Conservation (phyloP, 805 yeast genomes). For the Starmera amethionina region DNA sequence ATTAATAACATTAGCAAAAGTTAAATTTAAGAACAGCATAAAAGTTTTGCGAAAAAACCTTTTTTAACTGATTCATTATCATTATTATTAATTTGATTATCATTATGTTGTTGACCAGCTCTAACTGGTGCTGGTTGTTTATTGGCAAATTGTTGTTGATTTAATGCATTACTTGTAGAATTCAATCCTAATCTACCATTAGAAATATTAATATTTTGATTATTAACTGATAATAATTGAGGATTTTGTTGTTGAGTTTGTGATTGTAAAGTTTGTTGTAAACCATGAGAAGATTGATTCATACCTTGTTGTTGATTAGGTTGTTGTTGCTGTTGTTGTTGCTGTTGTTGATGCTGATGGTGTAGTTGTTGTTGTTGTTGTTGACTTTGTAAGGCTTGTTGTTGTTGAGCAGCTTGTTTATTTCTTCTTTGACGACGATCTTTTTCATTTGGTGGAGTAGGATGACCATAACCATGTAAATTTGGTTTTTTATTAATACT, state of each 20-base stretch:
- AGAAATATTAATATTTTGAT: conserved; percentile 9
- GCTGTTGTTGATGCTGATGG: neutral
- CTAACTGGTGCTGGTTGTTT: conserved; percentile 21
- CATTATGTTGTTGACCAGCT: conserved; percentile 9
- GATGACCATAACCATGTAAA: conserved; percentile 74
- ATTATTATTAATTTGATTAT: conserved; percentile 8
- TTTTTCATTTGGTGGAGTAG: conserved; percentile 35
- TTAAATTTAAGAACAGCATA: conserved; percentile 13
- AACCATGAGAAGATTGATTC: neutral
- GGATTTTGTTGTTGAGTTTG: conserved; percentile 10
- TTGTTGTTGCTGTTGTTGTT: conserved; percentile 2
- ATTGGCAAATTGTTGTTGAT: conserved; percentile 20
- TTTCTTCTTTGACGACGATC: conserved; percentile 17
- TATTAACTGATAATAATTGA: conserved; percentile 8
- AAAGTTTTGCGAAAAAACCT: conserved; percentile 16
- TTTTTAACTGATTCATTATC: conserved; percentile 10
- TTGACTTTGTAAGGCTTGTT: conserved; percentile 17
- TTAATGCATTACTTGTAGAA: conserved; percentile 14
- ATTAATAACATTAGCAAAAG: too few species aligned
- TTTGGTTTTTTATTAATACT: conserved; percentile 67
- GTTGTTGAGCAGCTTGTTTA: conserved; percentile 20
- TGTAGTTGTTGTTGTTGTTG: conserved; percentile 6
- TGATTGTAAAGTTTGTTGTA: conserved; percentile 7
- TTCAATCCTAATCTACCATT: conserved; percentile 3
- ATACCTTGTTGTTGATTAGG: neutral